Conservation (phyloP, 805 yeast species). For the Schizosaccharomyces cryophilus region DNA sequence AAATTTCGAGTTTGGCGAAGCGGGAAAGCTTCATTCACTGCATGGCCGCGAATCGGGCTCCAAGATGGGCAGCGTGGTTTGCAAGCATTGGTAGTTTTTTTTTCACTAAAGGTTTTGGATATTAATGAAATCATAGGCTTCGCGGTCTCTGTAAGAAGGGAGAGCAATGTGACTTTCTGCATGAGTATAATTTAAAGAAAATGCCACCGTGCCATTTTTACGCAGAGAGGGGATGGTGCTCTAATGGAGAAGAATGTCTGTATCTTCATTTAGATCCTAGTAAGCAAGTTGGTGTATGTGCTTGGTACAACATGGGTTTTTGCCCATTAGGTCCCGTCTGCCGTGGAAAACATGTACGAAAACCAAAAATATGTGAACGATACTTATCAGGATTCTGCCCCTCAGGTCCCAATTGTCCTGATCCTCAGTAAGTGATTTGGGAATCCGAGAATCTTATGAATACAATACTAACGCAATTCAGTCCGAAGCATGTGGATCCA, state of each 20-base stretch:
- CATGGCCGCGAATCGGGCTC: conserved; percentile 58
- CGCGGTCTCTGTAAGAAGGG: conserved; percentile 93
- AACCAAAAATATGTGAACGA: conserved; percentile 43
- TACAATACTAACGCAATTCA: neutral
- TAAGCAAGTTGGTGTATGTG: conserved; percentile 69
- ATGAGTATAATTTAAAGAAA: conserved; percentile 75
- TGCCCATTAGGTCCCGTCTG: conserved; percentile 84
- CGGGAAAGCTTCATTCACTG: conserved; percentile 69
- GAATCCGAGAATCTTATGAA: neutral
- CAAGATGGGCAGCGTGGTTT: conserved; percentile 37
- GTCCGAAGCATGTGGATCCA: neutral
- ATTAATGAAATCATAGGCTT: conserved; percentile 26
- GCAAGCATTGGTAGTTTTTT: conserved; percentile 34
- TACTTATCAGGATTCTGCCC: conserved; percentile 87
- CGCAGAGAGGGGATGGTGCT: conserved; percentile 28
- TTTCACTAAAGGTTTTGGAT: neutral
- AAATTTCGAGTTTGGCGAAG: conserved; percentile 68
- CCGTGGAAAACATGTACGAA: conserved; percentile 52
- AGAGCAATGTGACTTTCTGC: conserved; percentile 84
- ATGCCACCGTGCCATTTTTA: conserved; percentile 93
- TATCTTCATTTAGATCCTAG: conserved; percentile 80
- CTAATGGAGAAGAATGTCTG: conserved; percentile 43
- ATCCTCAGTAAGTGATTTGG: conserved; percentile 50
- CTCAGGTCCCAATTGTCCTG: conserved; percentile 50
- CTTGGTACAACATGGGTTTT: conserved; percentile 62